Base-by-base conservation (phyloP, 306 rosid species). In the Cucurbita pepo region DNA sequence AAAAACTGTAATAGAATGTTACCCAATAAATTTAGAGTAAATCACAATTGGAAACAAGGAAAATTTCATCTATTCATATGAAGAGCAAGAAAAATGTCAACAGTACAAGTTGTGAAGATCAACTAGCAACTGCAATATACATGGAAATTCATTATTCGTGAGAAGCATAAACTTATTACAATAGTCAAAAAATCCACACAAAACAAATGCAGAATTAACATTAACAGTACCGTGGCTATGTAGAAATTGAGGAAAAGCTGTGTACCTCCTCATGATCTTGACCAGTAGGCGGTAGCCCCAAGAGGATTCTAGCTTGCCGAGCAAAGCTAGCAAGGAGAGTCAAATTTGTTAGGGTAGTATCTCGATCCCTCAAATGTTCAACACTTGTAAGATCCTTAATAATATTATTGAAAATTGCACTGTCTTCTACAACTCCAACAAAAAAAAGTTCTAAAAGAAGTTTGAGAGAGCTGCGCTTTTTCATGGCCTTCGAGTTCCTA, bases 261-360 rank as follows among this genome's bases (percentile, higher is more conserved):
- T 40, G 38, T 82, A 95, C 99, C 92, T 95, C 97, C 77, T 88
- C 97, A 50, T 86, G 86, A 81, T 89, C 95, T 56, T 86, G 95
- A 72, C 95, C 99, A 81, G 84, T 63, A 18, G 83, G 84, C 67
- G 89, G 76, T 83, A 95, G 86, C 64, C 96, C 95, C 47, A 95
- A 81, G 83, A 95, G 88, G 75, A 89, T 79, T 82, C 99, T 95
- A 60, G 96, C 99, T 77, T 95, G 99, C 52, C 97, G 95, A 76
- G 96, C 95, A 88, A 95, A 95, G 87, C 99, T 95, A 69, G 97
- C 91, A 81, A 95, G 97, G 79, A 95, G 97, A 72, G 99, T 89
- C 87, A 95, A 88, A 89, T 89, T 91, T 43, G 97, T 95, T 82
- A 88, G 95, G 65, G 95, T 81, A 76, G 97, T 80, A 78, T 95